A percentile compares a stretch with the other conserved stretches of the same genome.
Conservation (phyloP, 139 green algal species). For the Microglena sp. region DNA sequence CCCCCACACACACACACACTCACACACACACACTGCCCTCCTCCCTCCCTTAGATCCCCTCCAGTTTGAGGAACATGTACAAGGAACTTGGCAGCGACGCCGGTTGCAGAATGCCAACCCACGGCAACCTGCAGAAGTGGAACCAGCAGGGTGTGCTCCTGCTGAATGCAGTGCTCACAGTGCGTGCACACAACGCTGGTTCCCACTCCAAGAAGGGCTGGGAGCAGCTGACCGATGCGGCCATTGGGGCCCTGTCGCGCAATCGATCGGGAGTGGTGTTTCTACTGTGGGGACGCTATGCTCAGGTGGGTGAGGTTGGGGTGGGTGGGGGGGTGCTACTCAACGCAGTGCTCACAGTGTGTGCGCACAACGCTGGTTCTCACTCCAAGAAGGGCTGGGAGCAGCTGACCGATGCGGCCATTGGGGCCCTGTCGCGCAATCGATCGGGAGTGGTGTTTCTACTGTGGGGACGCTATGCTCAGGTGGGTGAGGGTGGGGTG, state of each 20-base stretch:
- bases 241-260: slow-evolving; percentile 54
- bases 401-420: slow-evolving; percentile 75
- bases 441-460: slow-evolving; percentile 77
- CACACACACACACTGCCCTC: too few relatives aligned
- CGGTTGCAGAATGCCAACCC: slow-evolving; percentile 16
- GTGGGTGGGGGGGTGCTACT: not conserved
- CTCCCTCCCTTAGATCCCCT: too few relatives aligned
- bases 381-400: slow-evolving; percentile 74
- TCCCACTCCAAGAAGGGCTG: slow-evolving; percentile 53
- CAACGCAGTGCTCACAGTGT: too few relatives aligned
- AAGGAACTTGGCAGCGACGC: slow-evolving; percentile 26
- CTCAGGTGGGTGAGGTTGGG: not conserved
- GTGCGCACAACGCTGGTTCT: not conserved
- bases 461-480: slow-evolving; percentile 72
- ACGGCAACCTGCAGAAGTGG: slow-evolving; percentile 23
- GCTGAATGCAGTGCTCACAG: slow-evolving; percentile 90
- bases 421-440: slow-evolving; percentile 53
- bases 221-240: slow-evolving; percentile 63
- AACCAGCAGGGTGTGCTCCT: slow-evolving; percentile 63
- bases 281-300: slow-evolving; percentile 81
- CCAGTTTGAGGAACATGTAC: too few relatives aligned
- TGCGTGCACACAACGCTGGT: slow-evolving; percentile 65
- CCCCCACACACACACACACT: too few relatives aligned
- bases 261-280: slow-evolving; percentile 71
- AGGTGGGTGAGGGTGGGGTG: not conserved